Evolutionary conservation across 805 yeast genomes (phyloP).

Genomic region (Saturnispora mendoncae): DNA sequence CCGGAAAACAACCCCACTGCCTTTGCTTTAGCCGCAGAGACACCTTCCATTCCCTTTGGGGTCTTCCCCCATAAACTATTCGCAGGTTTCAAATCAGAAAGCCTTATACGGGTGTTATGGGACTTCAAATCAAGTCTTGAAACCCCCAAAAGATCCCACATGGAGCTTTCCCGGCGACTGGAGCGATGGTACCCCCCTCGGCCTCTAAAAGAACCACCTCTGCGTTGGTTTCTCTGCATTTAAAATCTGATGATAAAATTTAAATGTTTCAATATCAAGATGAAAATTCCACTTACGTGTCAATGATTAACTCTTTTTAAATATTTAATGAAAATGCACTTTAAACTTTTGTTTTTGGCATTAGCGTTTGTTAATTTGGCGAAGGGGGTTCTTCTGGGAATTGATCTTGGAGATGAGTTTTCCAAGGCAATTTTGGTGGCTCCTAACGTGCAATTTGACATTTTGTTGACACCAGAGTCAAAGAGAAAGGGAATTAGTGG

Average conservation of each 20-base stretch:
- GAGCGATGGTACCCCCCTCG: conserved; percentile 5
- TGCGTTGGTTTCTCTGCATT: neutral
- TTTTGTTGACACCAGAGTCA: conserved; percentile 82
- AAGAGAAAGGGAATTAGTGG: conserved; percentile 86
- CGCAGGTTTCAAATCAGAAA: conserved; percentile 42
- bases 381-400: conserved; percentile 65
- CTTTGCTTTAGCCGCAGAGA: conserved; percentile 70
- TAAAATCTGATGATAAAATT: neutral
- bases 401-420: conserved; percentile 83
- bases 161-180: neutral
- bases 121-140: neutral
- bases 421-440: conserved; percentile 85
- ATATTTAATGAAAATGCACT: neutral
- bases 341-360: neutral
- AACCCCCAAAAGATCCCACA: conserved; percentile 4
- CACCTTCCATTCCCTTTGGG: conserved; percentile 62
- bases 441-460: conserved; percentile 81
- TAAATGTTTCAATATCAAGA: no score
- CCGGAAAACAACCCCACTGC: conserved; percentile 68
- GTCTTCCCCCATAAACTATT: conserved; percentile 61
- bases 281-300: neutral
- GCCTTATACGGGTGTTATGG: conserved; percentile 3
- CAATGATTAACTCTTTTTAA: neutral
- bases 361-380: neutral
- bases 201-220: neutral